Conservation (phyloP, 164 flowering plant species). For the Magnolia sinica region DNA sequence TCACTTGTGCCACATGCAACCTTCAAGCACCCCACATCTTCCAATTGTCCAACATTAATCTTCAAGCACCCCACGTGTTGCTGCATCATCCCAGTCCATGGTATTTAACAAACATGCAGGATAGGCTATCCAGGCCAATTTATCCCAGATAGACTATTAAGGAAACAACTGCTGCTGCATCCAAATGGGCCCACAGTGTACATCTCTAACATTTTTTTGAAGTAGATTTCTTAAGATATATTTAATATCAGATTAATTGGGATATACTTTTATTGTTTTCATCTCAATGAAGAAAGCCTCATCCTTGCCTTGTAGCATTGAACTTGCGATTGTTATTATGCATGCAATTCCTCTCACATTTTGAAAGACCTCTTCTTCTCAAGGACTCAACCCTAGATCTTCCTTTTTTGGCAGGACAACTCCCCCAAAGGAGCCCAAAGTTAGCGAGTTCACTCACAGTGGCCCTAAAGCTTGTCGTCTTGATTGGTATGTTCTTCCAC, state of each 20-base stretch:
- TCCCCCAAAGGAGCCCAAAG: conserved; percentile 33
- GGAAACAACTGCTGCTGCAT: no score
- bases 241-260: neutral
- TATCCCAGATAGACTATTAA: no score
- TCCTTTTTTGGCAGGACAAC: conserved; percentile 43
- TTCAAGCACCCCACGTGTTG: no score
- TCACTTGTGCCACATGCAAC: no score
- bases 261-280: neutral
- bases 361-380: neutral
- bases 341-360: neutral
- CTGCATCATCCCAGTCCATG: no score
- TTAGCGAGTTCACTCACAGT: conserved; percentile 55
- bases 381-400: conserved; percentile 6
- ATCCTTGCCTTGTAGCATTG: neutral
- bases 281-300: neutral
- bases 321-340: neutral
- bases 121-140: no score
- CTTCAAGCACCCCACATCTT: no score
- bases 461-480: conserved; percentile 80
- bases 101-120: no score
- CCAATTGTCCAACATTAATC: no score
- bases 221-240: neutral
- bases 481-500: conserved; percentile 57
- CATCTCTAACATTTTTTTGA: neutral
- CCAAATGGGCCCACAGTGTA: neutral